A percentile compares a stretch with the other conserved stretches of the same genome.
Conservation (phyloP, 441 rosid genomes). For the Populus hybrid region DNA sequence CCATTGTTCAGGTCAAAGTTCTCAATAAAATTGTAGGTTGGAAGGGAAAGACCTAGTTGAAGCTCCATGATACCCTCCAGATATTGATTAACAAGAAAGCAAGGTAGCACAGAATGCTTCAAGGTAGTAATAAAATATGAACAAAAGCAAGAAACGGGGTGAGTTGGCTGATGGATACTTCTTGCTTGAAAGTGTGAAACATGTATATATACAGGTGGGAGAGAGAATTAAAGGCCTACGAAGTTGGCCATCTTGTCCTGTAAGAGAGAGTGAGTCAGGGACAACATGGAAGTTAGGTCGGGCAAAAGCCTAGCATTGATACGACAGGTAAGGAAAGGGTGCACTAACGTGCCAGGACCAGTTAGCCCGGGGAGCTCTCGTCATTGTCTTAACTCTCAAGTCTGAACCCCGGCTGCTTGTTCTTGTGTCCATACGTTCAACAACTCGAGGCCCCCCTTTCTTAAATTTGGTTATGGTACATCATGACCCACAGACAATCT, state of each 20-base stretch:
- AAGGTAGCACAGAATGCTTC: neutral
- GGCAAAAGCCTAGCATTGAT: constrained; percentile 45
- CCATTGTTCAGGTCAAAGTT: constrained; percentile 22
- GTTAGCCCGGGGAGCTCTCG: constrained; percentile 7
- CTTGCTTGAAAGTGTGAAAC: constrained; percentile 6
- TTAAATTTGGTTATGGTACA: neutral
- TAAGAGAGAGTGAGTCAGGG: constrained; percentile 26
- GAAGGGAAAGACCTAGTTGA: constrained; percentile 44
- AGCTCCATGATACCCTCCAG: constrained; percentile 36
- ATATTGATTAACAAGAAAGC: neutral
- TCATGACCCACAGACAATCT: neutral
- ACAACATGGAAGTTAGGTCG: constrained; percentile 52
- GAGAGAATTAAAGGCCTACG: constrained; percentile 1
- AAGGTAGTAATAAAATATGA: neutral
- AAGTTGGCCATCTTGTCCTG: constrained; percentile 20
- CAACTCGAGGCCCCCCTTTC: neutral
- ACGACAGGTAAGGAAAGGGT: constrained; percentile 28
- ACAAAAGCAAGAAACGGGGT: constrained; percentile 3
- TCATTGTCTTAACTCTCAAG: neutral
- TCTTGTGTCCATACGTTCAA: neutral
- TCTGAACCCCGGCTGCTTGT: constrained; percentile 3
- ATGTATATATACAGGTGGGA: neutral
- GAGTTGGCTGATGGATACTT: constrained; percentile 11
- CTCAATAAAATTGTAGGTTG: constrained; percentile 13
- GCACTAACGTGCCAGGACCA: constrained; percentile 32